Evolutionary conservation across 495 filamentous ascomycete genomes (phyloP).

Genomic region (Xylaria venustula): DNA sequence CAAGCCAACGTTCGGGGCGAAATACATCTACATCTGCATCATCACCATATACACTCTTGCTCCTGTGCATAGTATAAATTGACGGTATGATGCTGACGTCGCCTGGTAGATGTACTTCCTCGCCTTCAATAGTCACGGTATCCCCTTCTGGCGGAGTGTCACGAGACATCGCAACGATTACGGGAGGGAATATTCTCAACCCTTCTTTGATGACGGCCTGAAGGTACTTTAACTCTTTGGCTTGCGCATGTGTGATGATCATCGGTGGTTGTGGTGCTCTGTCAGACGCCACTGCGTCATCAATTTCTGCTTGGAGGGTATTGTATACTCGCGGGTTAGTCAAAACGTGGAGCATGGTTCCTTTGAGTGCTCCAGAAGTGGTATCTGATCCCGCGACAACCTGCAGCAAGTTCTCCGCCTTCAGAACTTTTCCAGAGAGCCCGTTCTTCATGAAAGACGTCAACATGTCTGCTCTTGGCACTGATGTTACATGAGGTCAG

Average conservation of each 20-base stretch:
- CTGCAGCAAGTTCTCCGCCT: conserved; percentile 32
- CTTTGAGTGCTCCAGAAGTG: conserved; percentile 54
- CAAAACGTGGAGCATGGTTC: conserved; percentile 52
- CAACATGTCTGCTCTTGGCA: conserved; percentile 34
- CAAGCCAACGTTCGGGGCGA: conserved; percentile 43
- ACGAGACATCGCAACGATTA: conserved; percentile 30
- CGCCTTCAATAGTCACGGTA: conserved; percentile 13
- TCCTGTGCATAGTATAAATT: conserved; percentile 44
- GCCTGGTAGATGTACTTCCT: conserved; percentile 41
- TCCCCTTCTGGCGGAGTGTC: conserved; percentile 43
- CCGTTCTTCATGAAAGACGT: conserved; percentile 42
- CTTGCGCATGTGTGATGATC: conserved; percentile 37
- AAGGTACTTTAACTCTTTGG: conserved; percentile 39
- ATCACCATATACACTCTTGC: conserved; percentile 49
- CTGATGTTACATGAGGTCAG: neutral
- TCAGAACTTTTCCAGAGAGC: conserved; percentile 29
- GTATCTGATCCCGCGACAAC: conserved; percentile 53
- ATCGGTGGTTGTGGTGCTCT: conserved; percentile 15
- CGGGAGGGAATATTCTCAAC: conserved; percentile 35
- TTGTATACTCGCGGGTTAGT: conserved; percentile 44
- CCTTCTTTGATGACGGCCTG: conserved; percentile 43
- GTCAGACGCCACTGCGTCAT: conserved; percentile 26
- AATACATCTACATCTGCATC: conserved; percentile 38
- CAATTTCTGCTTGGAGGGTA: conserved; percentile 56
- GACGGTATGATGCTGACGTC: conserved; percentile 42